Evolutionary conservation across 1,139 yeast genomes (phyloP), one percentile per base, ranked within the genome.

Genomic region (Zygosaccharomyces sapae): DNA sequence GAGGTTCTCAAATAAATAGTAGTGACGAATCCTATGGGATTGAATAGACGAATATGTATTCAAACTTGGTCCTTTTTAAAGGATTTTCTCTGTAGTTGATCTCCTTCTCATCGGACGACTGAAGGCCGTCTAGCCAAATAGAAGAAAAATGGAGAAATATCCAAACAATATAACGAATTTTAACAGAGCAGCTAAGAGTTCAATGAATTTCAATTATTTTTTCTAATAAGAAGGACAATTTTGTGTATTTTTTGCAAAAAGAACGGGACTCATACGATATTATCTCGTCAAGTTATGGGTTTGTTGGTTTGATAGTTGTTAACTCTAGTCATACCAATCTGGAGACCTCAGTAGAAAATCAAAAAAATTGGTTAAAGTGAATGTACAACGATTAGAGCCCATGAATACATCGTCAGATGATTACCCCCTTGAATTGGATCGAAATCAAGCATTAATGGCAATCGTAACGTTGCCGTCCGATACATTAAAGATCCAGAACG

Each of bases 61-160:
- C 9, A n/a, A 13, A 25, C 19, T 6, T 5, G 10, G 19, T 22
- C 10, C 24, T 16, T 36, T 36, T 36, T 10, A 36, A 36, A 22
- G 27, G 25, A 9, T 36, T 20, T 36, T 20, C 16, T 6, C 31
- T 24, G 7, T 13, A 20, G 20, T 35, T 19, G n/a, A 20, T 18
- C 38, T 37, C 19, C 25, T n/a, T 25, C 13, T 25, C 13, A 9
- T 19, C 30, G 40, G 25, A 30, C 40, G 40, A 37, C 33, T 25
- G 19, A 19, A 25, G 31, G 22, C 37, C 37, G 37, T 33, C 37
- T 13, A 33, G n/a, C 12, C n/a, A 10, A 27, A 7, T 10, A 10
- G 12, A 4, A 27, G 12, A 2, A 10, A 27, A 16, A 16, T 10
- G 12, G n/a, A 10, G n/a, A 27, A 9, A 27, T 27, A 27, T 33